phyloP scores from a whole-genome alignment of 441 rosid species.

The Sinapis alba region DNA sequence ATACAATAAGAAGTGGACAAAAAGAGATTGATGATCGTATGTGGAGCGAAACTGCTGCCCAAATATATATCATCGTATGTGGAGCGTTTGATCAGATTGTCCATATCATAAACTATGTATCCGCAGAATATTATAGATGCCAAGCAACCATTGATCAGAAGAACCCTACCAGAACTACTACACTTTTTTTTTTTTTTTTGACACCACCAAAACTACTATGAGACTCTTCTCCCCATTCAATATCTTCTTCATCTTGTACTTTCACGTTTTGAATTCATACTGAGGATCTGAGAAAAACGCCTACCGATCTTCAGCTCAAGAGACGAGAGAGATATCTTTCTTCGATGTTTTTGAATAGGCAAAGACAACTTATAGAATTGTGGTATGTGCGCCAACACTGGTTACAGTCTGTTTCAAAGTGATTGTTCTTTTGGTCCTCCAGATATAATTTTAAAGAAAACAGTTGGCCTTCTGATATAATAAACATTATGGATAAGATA shows the following conservation, averaged over 20 bases:
- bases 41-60: conserved; percentile 58
- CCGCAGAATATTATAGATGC: conserved; percentile 58
- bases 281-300: no score
- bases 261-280: no score
- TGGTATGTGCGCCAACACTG: no score
- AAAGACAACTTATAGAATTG: no score
- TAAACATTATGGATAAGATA: not conserved
- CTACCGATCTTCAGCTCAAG: no score
- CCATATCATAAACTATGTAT: conserved; percentile 60
- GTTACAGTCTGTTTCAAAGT: no score
- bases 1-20: conserved; percentile 39
- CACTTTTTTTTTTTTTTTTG: not conserved
- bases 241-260: no score
- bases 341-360: no score
- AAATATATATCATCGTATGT: no score
- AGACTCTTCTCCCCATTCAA: no score
- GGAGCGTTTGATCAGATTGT: conserved; percentile 62
- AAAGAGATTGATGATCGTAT: conserved; percentile 68
- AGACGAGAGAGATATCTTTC: no score
- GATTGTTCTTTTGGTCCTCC: not conserved
- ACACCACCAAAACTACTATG: not conserved
- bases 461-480: not conserved
- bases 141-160: conserved; percentile 34
- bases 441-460: not conserved
- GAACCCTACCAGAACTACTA: not conserved